phyloP scores from a whole-genome alignment of 1,139 yeast species.

The Suzukiozyma palmioleophila region DNA sequence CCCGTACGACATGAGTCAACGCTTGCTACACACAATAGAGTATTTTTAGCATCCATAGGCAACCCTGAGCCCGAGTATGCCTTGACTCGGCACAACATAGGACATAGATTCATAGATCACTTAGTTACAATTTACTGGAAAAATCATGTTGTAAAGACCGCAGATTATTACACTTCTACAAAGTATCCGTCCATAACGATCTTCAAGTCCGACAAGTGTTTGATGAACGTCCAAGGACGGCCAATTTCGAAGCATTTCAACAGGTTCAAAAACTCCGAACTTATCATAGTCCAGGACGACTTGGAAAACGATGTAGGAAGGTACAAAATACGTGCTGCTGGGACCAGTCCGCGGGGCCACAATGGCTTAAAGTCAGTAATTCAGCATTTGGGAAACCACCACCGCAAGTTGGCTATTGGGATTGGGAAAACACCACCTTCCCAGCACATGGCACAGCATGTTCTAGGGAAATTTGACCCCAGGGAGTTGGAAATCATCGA shows the following conservation, averaged over 20 bases:
- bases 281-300: conserved; percentile 74
- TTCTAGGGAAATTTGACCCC: conserved; percentile 44
- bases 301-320: conserved; percentile 61
- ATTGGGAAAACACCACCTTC: conserved; percentile 51
- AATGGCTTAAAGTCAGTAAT: conserved; percentile 68
- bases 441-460: conserved; percentile 53
- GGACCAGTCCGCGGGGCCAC: conserved; percentile 69
- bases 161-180: conserved; percentile 15
- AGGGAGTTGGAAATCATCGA: conserved; percentile 32
- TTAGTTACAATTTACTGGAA: conserved; percentile 24
- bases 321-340: conserved; percentile 51
- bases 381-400: conserved; percentile 35
- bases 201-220: conserved; percentile 45
- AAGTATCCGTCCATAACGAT: conserved; percentile 21
- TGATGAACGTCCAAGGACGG: conserved; percentile 68
- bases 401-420: conserved; percentile 62
- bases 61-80: conserved; percentile 66
- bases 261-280: conserved; percentile 20
- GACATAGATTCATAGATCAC: conserved; percentile 50
- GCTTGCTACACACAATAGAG: background rate
- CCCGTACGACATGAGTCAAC: background rate
- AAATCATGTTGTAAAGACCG: conserved; percentile 9
- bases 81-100: conserved; percentile 74
- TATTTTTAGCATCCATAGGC: conserved; percentile 58
- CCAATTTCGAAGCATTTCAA: conserved; percentile 46